Evolutionary conservation across 164 flowering plant genomes (phyloP).

Genomic region (Tinospora cordifolia): DNA sequence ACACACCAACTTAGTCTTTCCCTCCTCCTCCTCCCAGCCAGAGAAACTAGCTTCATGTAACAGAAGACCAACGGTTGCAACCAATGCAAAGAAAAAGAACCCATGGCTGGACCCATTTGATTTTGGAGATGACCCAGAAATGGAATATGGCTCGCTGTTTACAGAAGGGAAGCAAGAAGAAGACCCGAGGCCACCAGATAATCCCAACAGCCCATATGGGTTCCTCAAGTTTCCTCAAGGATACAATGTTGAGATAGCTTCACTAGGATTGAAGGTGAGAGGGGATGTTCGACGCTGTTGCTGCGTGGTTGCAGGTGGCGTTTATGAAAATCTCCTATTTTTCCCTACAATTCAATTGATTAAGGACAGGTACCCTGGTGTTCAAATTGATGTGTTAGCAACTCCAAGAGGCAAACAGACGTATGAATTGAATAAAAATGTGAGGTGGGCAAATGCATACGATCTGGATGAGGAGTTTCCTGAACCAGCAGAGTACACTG

Average conservation of each 20-base stretch:
- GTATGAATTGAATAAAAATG: conserved; percentile 85
- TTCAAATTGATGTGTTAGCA: conserved; percentile 63
- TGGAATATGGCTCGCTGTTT: conserved; percentile 58
- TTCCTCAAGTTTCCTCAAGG: conserved; percentile 84
- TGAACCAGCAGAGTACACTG: conserved; percentile 72
- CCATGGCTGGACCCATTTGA: conserved; percentile 82
- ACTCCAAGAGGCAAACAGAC: conserved; percentile 67
- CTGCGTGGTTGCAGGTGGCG: conserved; percentile 72
- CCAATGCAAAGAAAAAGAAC: conserved; percentile 53
- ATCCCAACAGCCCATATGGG: conserved; percentile 76
- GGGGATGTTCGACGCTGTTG: conserved; percentile 86
- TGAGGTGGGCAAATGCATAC: conserved; percentile 74
- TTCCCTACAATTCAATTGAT: conserved; percentile 80
- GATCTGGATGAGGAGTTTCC: conserved; percentile 72
- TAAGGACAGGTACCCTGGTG: conserved; percentile 88
- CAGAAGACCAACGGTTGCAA: conserved; percentile 16
- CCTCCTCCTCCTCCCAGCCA: conserved; percentile 15
- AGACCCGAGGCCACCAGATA: conserved; percentile 67
- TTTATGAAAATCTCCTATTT: conserved; percentile 75
- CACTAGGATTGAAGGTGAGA: conserved; percentile 56
- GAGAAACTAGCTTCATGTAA: conserved; percentile 12
- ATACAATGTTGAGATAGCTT: conserved; percentile 57
- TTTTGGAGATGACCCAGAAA: conserved; percentile 65
- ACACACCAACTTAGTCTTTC: conserved; percentile 27
- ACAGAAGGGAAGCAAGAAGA: conserved; percentile 85